Evolutionary conservation across 2,329 filamentous ascomycete species (phyloP).

Genomic region (Tolypocladium endophyticum): DNA sequence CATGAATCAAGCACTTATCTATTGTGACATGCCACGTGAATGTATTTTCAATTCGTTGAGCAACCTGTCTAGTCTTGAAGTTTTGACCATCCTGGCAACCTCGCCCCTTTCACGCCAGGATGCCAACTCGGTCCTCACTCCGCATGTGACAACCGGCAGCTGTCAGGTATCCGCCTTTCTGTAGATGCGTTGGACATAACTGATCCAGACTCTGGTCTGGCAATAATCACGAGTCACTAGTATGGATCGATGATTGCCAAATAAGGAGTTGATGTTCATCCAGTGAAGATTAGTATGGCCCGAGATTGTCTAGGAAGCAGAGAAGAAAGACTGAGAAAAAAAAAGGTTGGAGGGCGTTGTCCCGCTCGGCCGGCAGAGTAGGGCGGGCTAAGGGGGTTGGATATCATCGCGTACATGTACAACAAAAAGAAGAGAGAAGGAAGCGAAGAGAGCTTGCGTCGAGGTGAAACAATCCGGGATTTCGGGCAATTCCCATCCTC

Average conservation of each 20-base stretch:
- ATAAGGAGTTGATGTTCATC: neutral
- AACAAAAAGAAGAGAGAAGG: neutral
- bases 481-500: neutral
- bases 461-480: neutral
- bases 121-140: neutral
- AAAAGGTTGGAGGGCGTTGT: neutral
- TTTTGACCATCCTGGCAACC: neutral
- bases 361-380: neutral
- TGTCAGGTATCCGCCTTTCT: neutral
- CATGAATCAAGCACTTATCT: neutral
- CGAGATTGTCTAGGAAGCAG: neutral
- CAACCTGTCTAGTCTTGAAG: neutral
- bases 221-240: neutral
- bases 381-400: neutral
- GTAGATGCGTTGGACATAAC: neutral
- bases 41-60: neutral
- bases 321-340: neutral
- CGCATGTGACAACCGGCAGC: neutral
- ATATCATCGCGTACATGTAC: slow-evolving; percentile 6
- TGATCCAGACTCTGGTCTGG: neutral
- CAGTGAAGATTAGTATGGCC: neutral
- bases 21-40: neutral
- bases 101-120: neutral
- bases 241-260: neutral
- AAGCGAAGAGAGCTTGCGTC: neutral